Percentiles rank a stretch among this genome's conserved stretches.
phyloP scores from a whole-genome alignment of 306 rosid genomes.

The Canavalia ensiformis region DNA sequence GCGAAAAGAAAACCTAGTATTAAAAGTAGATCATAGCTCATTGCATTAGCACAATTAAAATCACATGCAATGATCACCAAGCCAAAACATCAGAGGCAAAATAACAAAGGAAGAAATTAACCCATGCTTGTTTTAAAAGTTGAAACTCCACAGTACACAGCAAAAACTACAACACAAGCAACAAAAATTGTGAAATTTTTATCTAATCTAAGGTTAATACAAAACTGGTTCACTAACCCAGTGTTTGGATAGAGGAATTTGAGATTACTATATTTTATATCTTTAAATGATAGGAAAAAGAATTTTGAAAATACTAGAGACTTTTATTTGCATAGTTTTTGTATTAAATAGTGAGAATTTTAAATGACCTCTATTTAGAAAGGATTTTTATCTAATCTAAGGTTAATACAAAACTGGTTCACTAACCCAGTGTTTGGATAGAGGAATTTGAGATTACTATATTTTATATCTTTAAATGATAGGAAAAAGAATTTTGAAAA shows the following conservation, averaged over 20 bases:
- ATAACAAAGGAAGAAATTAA: slow-evolving; percentile 21
- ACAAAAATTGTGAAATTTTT: background rate
- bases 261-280: no score
- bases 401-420: background rate
- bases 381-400: background rate
- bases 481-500: no score
- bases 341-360: no score
- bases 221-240: background rate
- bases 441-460: no score
- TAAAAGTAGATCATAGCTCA: background rate
- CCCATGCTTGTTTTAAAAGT: background rate
- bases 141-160: background rate
- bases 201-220: background rate
- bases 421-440: no score
- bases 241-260: no score
- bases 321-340: no score
- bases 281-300: no score
- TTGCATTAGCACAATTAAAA: slow-evolving; percentile 1
- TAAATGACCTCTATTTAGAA: no score
- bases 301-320: no score
- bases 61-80: background rate
- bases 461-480: no score
- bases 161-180: slow-evolving; percentile 17
- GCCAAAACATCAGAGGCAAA: background rate
- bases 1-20: slow-evolving; percentile 3